Base-by-base conservation (phyloP, 2,329 filamentous ascomycete genomes). In the Colletotrichum sp. region DNA sequence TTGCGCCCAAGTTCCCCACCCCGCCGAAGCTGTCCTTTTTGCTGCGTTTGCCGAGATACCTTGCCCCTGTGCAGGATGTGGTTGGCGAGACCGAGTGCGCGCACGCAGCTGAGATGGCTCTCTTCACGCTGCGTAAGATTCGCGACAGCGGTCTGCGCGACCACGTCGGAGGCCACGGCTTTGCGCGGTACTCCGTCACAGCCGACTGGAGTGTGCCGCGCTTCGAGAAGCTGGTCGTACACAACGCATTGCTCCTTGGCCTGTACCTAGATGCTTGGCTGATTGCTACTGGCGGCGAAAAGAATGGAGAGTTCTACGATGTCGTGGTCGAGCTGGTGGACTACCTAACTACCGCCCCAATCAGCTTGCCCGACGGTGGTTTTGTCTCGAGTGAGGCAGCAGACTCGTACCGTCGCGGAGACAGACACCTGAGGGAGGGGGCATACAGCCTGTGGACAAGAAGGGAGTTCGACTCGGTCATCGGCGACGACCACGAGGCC, bases 181-280 rank as follows among this genome's bases (percentile, higher is more conserved):
- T 92, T 79, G 86, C 89, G 43, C 92, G 96, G 68, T 98, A 98
- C 83, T 98, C 95, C 16, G 94, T 98, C 9, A 99, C 96, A 0
- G 88, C 92, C 16, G 95, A 99, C 84, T 99, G 97, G 97, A 95
- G 94, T 77, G 87, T 99, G 63, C 97, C 97, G 13, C 96, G 98
- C 83, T 99, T 99, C 80, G 97, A 99, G 86, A 99, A 99, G 87
- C 96, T 99, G 90, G 91, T 98, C 12, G 96, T 95, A 71, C 97
- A 99, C 82, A 98, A 99, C 81, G 93, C 95, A 0, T 93, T 98
- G 79, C 89, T 99, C 2, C 87, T 99, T 4, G 91, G 93, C 28
- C 89, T 97, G 8, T 99, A 97, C 80, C 89, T 98, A 8, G 96
- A 98, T 81, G 96, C 95, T 0, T 99, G 96, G 89, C 89, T 95